Conservation (phyloP, 768 basidiomycete species). For the Macrolepiota albuminosa region DNA sequence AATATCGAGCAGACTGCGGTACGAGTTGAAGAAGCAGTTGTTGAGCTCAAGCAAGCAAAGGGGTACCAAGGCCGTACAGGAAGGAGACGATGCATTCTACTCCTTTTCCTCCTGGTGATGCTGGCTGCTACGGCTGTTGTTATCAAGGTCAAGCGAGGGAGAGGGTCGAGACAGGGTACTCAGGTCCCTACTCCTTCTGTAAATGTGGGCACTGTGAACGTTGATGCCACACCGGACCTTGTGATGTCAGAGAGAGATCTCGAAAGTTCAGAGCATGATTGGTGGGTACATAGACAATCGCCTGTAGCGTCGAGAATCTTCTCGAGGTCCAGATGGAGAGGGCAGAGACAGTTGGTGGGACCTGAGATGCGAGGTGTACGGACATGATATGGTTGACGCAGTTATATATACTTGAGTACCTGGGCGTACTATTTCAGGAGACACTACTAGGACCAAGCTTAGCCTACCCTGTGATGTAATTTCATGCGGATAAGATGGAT, state of each 20-base stretch:
- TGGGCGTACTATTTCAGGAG: neutral
- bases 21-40: conserved; percentile 77
- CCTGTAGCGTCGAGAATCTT: conserved; percentile 11
- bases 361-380: neutral
- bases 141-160: conserved; percentile 78
- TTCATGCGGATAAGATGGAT: neutral
- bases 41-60: conserved; percentile 79
- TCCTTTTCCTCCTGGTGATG: conserved; percentile 85
- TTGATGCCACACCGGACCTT: neutral
- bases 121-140: conserved; percentile 85
- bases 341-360: neutral
- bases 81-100: conserved; percentile 87
- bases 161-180: conserved; percentile 24
- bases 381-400: conserved; percentile 4
- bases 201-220: neutral
- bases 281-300: conserved; percentile 6
- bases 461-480: neutral
- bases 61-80: conserved; percentile 92
- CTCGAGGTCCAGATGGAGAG: conserved; percentile 8
- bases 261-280: neutral
- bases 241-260: neutral
- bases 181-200: conserved; percentile 20
- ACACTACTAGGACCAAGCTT: no score
- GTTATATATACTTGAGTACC: neutral
- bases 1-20: conserved; percentile 92